Evolutionary conservation across 306 rosid species (phyloP), one percentile per base, ranked within the genome.

Genomic region (Casuarina glauca): DNA sequence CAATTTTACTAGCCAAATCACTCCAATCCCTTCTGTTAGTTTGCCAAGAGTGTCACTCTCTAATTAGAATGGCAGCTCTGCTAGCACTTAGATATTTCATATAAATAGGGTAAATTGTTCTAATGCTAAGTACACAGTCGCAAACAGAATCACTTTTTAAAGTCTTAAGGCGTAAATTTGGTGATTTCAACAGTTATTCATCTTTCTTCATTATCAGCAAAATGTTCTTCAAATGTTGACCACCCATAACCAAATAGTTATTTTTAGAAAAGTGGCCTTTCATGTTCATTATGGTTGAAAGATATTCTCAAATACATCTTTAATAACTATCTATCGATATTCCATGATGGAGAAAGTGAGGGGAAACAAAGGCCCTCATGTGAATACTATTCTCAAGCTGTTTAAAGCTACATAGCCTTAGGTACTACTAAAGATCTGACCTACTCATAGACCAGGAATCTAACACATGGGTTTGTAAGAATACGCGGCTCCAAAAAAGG

Each of bases 391-490:
- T 88, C 91, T 82, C 60, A 73, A 73, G 76, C 80, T 26, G 68
- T 80, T 82, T 42, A 84, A 85, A 89, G 89, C 78, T 77, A 83
- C 77, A 54, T 76, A 74, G 73, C 75, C 67, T 81, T 54, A 53
- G 69, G 80, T 81, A 74, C 74, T 83, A 69, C 54, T 68, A 72
- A 70, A 82, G 88, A 86, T 82, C 72, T 80, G 79, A 76, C 87
- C 88, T 81, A 84, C 73, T 60, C 68, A 62, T 86, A 91, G 90
- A 72, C 80, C 41, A 43, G 79, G 98, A 93, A 93, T 91, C 96
- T 67, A 74, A 81, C 96, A 91, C 97, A 93, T 91, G 97, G 77
- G 52, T 11, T 86, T 84, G 97, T 80, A 84, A 81, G 81, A 76
- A 80, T 82, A 83, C 81, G 66, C 32, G 76, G 77, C 78, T 39